Evolutionary conservation across 2,329 filamentous ascomycete species (phyloP), one percentile per base, ranked within the genome.

Genomic region (Aureobasidium sp.): DNA sequence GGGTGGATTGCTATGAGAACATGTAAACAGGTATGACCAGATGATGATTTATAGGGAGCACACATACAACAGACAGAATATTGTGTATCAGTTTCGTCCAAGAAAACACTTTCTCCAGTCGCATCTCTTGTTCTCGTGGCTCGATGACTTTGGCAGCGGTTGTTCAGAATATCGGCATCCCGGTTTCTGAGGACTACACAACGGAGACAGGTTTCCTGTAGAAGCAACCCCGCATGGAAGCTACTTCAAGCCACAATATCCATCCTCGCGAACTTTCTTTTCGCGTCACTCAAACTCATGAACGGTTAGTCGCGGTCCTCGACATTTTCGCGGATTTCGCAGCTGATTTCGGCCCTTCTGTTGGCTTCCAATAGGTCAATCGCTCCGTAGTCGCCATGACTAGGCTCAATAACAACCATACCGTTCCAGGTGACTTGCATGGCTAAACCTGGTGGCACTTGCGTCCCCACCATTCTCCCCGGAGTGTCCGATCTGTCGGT

Each of bases 261-360:
- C 41, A 21, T 17, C 29, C 34, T 14, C 41, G 12, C 19, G 6
- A 32, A 37, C 21, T 48, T 27, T 48, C 27, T 17, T 12, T 7
- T n/a, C 6, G 17, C 17, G 7, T 11, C 30, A 37, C 2, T 7
- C 5, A 37, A 37, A 37, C 30, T 27, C 21, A 27, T 48, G 44
- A 5, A 12, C 11, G 10, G 30, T 25, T 21, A 47, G n/a, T 48
- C n/a, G n/a, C n/a, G n/a, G n/a, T n/a, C n/a, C n/a, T n/a, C n/a
- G n/a, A n/a, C n/a, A n/a, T n/a, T n/a, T 16, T 24, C 10, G 21
- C 44, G 11, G 32, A 19, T 27, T 37, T 37, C 16, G 21, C 32
- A 48, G 44, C 21, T 48, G 32, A 25, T 35, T 7, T 48, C 44
- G 44, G 44, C 14, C 44, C 44, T 35, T 35, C 27, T 48, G 16